Evolutionary conservation across 495 filamentous ascomycete genomes (phyloP).

Genomic region (Penicillium ochrochloron): DNA sequence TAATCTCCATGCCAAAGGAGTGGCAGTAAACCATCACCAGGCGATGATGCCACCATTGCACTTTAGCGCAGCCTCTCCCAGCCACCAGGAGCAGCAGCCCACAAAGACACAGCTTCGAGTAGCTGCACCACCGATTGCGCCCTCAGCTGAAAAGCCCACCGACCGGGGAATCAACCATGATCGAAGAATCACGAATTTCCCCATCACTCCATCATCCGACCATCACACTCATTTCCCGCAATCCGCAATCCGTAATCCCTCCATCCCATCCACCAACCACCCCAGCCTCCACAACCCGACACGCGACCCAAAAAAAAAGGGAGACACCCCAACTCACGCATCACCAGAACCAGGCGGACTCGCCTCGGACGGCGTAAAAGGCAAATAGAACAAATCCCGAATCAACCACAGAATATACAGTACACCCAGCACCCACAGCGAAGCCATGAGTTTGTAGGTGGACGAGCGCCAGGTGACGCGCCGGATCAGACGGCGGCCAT

Average conservation of each 20-base stretch:
- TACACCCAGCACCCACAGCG: slow-evolving; percentile 51
- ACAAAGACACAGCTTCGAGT: not conserved
- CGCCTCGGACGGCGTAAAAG: slow-evolving; percentile 36
- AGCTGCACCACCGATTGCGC: not conserved
- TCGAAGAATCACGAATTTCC: not conserved
- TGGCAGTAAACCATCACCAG: not conserved
- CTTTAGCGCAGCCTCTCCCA: not conserved
- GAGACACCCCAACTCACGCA: slow-evolving; percentile 14
- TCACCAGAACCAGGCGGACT: slow-evolving; percentile 14
- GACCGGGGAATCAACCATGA: not conserved
- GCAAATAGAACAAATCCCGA: slow-evolving; percentile 50
- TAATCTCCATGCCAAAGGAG: too few relatives aligned
- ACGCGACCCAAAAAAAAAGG: slow-evolving; percentile 5
- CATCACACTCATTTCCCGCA: not conserved
- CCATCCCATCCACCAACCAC: not conserved
- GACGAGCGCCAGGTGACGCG: slow-evolving; percentile 57
- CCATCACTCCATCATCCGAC: not conserved
- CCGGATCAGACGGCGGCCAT: slow-evolving; percentile 51
- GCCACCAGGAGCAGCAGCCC: not conserved
- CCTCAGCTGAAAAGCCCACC: not conserved
- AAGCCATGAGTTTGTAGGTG: slow-evolving; percentile 54
- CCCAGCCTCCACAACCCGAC: not conserved
- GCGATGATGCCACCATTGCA: slow-evolving; percentile 6
- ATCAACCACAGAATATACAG: slow-evolving; percentile 55
- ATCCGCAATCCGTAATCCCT: not conserved